Evolutionary conservation across 2,329 filamentous ascomycete genomes (phyloP).

Genomic region (Microascus cirrosus): DNA sequence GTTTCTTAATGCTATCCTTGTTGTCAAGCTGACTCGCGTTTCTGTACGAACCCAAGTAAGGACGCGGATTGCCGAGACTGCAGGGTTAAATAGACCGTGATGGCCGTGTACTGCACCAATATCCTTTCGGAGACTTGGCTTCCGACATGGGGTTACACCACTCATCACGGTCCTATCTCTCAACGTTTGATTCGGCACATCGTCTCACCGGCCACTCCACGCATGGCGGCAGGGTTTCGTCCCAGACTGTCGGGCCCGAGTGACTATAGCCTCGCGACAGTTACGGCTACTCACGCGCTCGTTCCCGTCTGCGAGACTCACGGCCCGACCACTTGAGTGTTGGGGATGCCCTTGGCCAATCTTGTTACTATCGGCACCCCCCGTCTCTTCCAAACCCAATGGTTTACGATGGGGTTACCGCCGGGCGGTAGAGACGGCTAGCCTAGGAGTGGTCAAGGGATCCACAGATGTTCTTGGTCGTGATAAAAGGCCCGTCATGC

Average conservation of each 20-base stretch:
- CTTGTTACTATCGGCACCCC: too few species aligned
- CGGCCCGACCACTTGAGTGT: neutral
- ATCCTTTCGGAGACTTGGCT: too few species aligned
- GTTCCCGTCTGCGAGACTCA: neutral
- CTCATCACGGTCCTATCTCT: neutral
- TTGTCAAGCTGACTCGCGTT: too few species aligned
- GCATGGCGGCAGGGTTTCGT: neutral
- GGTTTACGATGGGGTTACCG: neutral
- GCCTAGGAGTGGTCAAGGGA: neutral
- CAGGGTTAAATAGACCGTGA: too few species aligned
- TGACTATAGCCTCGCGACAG: neutral
- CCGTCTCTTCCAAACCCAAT: too few species aligned
- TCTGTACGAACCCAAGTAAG: too few species aligned
- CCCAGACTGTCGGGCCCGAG: constrained; percentile 1
- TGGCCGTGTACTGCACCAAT: too few species aligned
- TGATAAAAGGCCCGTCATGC: neutral
- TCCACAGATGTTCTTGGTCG: neutral
- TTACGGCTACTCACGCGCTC: neutral
- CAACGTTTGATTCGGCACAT: neutral
- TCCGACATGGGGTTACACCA: neutral
- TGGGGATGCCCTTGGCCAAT: neutral
- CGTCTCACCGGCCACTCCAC: neutral
- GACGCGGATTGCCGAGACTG: too few species aligned
- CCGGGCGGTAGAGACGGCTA: neutral
- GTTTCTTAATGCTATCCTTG: too few species aligned